phyloP scores from a whole-genome alignment of 2,329 filamentous ascomycete species.

The Fusarium multiceps region DNA sequence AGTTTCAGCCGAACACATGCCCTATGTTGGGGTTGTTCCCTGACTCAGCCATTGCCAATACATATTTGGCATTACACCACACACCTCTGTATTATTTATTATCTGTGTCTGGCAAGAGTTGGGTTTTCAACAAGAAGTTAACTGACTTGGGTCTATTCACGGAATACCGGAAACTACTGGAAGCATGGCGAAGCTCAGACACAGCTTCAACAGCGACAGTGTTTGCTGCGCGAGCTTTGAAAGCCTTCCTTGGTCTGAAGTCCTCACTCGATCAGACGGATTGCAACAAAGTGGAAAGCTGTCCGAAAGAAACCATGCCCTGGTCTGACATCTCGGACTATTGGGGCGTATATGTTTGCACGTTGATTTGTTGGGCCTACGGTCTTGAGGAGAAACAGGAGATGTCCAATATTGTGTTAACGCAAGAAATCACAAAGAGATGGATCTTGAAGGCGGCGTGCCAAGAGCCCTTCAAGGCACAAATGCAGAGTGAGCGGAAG shows the following conservation, averaged over 20 bases:
- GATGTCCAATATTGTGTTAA: conserved; percentile 34
- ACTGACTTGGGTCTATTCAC: conserved; percentile 56
- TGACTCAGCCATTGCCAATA: conserved; percentile 59
- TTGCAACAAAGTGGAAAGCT: conserved; percentile 8
- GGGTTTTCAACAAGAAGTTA: conserved; percentile 68
- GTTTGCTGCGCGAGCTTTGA: conserved; percentile 64
- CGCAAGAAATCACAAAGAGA: conserved; percentile 46
- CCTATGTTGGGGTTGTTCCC: conserved; percentile 58
- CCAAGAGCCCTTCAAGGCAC: conserved; percentile 54
- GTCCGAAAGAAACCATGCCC: conserved; percentile 19
- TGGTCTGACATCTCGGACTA: conserved; percentile 60
- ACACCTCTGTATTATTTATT: conserved; percentile 69
- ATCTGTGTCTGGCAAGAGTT: conserved; percentile 68
- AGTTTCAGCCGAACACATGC: conserved; percentile 41
- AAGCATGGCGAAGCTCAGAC: conserved; percentile 58
- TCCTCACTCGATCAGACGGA: not conserved
- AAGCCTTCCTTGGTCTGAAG: conserved; percentile 55
- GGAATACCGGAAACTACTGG: conserved; percentile 60
- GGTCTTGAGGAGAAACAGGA: conserved; percentile 50
- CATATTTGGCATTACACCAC: conserved; percentile 67
- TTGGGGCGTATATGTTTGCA: conserved; percentile 67
- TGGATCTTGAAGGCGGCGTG: conserved; percentile 58
- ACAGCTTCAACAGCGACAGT: conserved; percentile 59
- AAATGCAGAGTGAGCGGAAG: conserved; percentile 53
- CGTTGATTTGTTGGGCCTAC: conserved; percentile 70